Base-by-base conservation (phyloP, 2,329 filamentous ascomycete species). In the Penicillium sp. region DNA sequence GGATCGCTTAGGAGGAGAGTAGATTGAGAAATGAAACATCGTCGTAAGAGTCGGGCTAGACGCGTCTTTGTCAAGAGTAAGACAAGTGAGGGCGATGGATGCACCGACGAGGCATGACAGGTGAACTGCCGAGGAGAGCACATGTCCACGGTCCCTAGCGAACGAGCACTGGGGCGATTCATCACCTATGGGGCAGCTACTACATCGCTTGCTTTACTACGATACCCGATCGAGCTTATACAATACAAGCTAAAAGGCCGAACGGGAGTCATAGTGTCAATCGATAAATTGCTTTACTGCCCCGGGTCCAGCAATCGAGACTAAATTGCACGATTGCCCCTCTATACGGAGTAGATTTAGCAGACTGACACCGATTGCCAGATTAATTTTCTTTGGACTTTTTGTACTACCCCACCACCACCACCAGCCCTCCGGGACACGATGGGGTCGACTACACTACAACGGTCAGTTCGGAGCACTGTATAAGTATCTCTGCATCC, bases 111-210 rank as follows among this genome's bases (percentile, higher is more conserved):
- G 30, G 48, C 22, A 35, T 51, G 48, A 35, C 30, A 35, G 19
- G 48, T 51, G 48, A 51, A 51, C 48, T 51, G 48, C 48, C 48
- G 48, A 51, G 48, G 43, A 46, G 28, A 46, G 43, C 46, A 49
- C 46, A 51, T 51, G 48, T 35, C 28, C 26, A 46, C 16, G 14
- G 42, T 6, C 38, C 19, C 11, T 22, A 43, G n/a, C 3, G 19
- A 10, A 28, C 1, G 22, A 28, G 25, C 2, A 37, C 6, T 37
- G 13, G 35, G 14, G 35, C 35, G 13, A 37, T 11, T 37, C 19
- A 22, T 22, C 19, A 22, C 19, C 4, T 25, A 45, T 25, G 42
- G 42, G 25, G 42, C 7, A 11, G 19, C 4, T 6, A 35, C 28
- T 35, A 22, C 35, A 22, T 51, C n/a, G 30, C 28, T 33, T 30